Base-by-base conservation (phyloP, 2,329 filamentous ascomycete species). In the Fusarium chuoi region DNA sequence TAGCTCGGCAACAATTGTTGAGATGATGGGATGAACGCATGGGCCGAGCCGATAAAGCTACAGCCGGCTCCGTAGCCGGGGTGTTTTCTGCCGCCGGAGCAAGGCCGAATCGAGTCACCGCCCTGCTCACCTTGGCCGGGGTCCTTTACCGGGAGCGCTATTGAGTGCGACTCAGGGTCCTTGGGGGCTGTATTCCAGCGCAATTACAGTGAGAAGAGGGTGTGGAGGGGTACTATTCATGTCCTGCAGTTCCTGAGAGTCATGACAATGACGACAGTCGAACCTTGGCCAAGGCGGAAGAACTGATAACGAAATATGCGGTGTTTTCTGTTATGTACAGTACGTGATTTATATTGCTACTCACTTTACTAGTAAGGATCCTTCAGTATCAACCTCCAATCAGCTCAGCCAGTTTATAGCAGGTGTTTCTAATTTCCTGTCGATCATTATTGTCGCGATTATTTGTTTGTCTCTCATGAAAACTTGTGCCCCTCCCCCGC, bases 401-500 rank as follows among this genome's bases (percentile, higher is more conserved):
- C 75, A 77, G 69, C 62, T 77, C 36, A 35, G 52, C 35, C 52
- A 64, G 30, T 56, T 52, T 30, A 56, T 49, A 65, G 55, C 70
- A 70, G 72, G 70, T 62, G 56, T 59, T 61, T 73, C 58, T 62
- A 36, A 48, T 66, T 70, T 76, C 61, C 44, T 75, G 73, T 64
- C 63, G 57, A 61, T 63, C 71, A 60, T 46, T 54, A 24, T 64
- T 67, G 62, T 70, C 60, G 48, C 48, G 65, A 71, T 48, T 58
- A 12, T 65, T 60, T 46, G 68, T 68, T 46, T 59, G 35, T 66
- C 57, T 52, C 69, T 76, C 70, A 72, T 75, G 70, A 70, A 76
- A 75, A 70, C 60, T 56, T 71, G 64, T 64, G 72, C 75, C 75
- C 75, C 75, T 77, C 75, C 75, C 75, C 75, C 75, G 64, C 75